Conservation (phyloP, 2,329 filamentous ascomycete genomes). For the Massarina eburnea region DNA sequence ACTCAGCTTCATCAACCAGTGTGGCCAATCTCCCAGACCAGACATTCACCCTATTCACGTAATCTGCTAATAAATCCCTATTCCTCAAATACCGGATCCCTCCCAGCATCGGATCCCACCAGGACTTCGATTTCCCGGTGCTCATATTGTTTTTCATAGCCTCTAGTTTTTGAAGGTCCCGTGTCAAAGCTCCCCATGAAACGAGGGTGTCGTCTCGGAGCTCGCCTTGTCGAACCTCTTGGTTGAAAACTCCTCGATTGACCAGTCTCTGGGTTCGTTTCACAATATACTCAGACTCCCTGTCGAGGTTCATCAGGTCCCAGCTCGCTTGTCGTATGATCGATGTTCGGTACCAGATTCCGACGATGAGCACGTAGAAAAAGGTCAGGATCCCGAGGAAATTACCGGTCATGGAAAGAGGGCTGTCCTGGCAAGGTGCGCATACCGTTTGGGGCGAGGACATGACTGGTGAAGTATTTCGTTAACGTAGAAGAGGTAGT, state of each 20-base stretch:
- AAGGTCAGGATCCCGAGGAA: constrained; percentile 2
- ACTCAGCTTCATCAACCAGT: no score
- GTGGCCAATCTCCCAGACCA: no score
- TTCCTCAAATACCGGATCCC: no score
- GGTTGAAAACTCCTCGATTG: not conserved
- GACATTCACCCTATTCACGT: no score
- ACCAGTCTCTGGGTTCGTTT: not conserved
- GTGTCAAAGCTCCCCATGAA: no score
- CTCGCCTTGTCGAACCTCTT: not conserved
- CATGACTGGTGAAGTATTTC: not conserved
- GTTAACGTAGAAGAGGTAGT: no score
- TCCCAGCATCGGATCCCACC: no score
- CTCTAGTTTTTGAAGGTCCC: no score
- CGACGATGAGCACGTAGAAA: not conserved
- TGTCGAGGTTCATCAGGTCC: not conserved
- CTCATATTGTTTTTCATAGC: no score
- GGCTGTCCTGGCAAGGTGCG: constrained; percentile 2
- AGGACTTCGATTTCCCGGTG: no score
- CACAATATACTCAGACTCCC: not conserved
- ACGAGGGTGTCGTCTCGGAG: no score
- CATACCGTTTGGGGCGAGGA: not conserved
- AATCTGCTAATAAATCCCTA: no score
- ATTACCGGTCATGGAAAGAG: constrained; percentile 1
- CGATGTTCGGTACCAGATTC: not conserved
- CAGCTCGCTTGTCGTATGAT: not conserved